These are phyloP conservation scores for Tylopilus subfusipes DNA, from an alignment of 768 basidiomycete species.

Conservation along the genomic window DNA sequence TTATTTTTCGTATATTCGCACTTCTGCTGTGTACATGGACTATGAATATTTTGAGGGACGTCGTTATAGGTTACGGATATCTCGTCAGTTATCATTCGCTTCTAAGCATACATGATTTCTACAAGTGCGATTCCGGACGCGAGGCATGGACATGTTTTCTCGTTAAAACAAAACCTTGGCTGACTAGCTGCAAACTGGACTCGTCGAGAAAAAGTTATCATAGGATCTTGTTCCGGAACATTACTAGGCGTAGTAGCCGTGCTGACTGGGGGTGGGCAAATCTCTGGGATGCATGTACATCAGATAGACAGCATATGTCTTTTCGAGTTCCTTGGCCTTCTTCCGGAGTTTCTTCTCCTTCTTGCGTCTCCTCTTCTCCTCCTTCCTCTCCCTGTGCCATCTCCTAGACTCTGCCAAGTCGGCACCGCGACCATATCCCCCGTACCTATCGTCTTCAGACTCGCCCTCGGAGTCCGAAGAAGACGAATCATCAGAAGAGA, in stretches of 20 bases:
- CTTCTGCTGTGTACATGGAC: constrained; percentile 4
- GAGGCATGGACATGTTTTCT: constrained; percentile 1
- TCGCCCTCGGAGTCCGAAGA: constrained; percentile 41
- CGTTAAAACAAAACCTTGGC: background rate
- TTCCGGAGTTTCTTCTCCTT: constrained; percentile 62
- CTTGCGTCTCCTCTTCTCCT: constrained; percentile 57
- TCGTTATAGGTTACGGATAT: background rate
- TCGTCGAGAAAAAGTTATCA: background rate
- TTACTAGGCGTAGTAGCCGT: constrained; percentile 28
- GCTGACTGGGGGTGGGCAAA: constrained; percentile 21
- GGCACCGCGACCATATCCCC: constrained; percentile 43
- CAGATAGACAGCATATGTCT: constrained; percentile 61
- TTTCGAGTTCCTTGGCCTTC: constrained; percentile 58
- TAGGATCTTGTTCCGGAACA: background rate
- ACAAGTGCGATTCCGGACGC: background rate
- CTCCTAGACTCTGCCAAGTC: constrained; percentile 52
- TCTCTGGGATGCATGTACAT: constrained; percentile 43
- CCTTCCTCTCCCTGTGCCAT: constrained; percentile 50
- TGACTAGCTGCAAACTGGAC: background rate
- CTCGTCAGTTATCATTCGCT: constrained; percentile 13
- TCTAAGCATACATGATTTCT: constrained; percentile 16
- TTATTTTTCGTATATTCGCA: constrained; percentile 21
- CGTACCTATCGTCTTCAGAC: constrained; percentile 40
- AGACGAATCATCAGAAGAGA: constrained; percentile 38
- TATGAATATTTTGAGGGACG: background rate